Base-by-base conservation (phyloP, 2,329 filamentous ascomycete genomes). In the Stenocarpella maydis region DNA sequence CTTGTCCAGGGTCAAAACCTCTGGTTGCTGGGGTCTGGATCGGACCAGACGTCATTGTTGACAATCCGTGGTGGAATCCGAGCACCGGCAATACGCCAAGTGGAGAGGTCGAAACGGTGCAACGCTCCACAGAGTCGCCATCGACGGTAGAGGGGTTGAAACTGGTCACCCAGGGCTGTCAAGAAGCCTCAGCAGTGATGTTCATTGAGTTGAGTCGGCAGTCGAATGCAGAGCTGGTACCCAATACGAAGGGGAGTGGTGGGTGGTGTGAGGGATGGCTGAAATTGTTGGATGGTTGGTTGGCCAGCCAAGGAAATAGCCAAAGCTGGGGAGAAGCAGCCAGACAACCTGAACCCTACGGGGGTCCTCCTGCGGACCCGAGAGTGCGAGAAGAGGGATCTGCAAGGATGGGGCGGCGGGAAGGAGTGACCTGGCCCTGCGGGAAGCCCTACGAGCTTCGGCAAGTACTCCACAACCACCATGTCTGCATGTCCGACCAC, bases 31-130 rank as follows among this genome's bases (percentile, higher is more conserved):
- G 58, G 58, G 58, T 31, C 7, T 12, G 45, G 63, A 68, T 52
- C 54, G 55, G 61, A 58, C 67, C 41, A 66, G 43, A 67, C 68
- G 68, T 69, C 68, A 69, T 66, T 53, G 28, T 34, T 67, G 37
- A 34, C 43, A 58, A 47, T 28, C 24, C 24, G 28, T 54, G 50
- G 24, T 43, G 53, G 53, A 65, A 26, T 37, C 49, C 49, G 50
- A 24, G 37, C 52, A 49, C 21, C 52, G 41, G n/a, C 52, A 49
- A 12, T 49, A 39, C 14, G 26, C 53, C 53, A 28, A 7, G n/a
- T 6, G 31, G 31, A 34, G 12, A 37, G 10, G 43, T 54, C 64
- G 28, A 55, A 58, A 39, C 28, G 24, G 41, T 45, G 19, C n/a
- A 28, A 61, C 41, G 55, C 6, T 60, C 39, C 41, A 43, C 55